phyloP scores from a whole-genome alignment of 768 basidiomycete genomes.

The Leccinum boreale region DNA sequence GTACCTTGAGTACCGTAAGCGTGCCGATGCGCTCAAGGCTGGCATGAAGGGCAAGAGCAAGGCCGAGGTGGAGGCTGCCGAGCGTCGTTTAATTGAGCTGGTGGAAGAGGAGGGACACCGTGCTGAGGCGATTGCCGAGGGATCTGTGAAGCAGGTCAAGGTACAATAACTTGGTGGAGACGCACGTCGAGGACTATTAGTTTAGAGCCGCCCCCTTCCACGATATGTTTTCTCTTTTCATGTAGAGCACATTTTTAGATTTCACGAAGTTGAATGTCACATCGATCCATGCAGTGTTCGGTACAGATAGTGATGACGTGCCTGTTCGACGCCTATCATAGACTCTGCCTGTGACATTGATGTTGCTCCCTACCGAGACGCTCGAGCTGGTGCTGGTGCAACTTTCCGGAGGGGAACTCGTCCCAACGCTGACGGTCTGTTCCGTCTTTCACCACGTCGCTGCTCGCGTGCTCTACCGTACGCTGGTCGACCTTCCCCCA shows the following conservation, averaged over 20 bases:
- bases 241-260: too few species aligned
- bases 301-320: too few species aligned
- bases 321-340: too few species aligned
- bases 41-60: constrained; percentile 50
- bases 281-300: too few species aligned
- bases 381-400: constrained; percentile 31
- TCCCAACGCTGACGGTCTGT: constrained; percentile 22
- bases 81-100: constrained; percentile 62
- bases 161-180: constrained; percentile 18
- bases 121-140: constrained; percentile 59
- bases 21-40: constrained; percentile 59
- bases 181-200: too few species aligned
- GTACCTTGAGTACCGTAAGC: constrained; percentile 77
- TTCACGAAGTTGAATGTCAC: too few species aligned
- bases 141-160: constrained; percentile 29
- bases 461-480: constrained; percentile 35
- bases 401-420: constrained; percentile 27
- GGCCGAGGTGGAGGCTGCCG: constrained; percentile 52
- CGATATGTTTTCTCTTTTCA: too few species aligned
- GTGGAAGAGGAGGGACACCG: constrained; percentile 70
- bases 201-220: too few species aligned
- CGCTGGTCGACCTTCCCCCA: constrained; percentile 34
- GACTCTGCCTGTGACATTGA: background rate
- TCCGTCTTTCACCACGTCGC: constrained; percentile 27
- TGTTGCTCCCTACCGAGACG: constrained; percentile 23